Evolutionary conservation across 495 filamentous ascomycete species (phyloP), one percentile per base, ranked within the genome.

Genomic region (Daldinia bambusicola): DNA sequence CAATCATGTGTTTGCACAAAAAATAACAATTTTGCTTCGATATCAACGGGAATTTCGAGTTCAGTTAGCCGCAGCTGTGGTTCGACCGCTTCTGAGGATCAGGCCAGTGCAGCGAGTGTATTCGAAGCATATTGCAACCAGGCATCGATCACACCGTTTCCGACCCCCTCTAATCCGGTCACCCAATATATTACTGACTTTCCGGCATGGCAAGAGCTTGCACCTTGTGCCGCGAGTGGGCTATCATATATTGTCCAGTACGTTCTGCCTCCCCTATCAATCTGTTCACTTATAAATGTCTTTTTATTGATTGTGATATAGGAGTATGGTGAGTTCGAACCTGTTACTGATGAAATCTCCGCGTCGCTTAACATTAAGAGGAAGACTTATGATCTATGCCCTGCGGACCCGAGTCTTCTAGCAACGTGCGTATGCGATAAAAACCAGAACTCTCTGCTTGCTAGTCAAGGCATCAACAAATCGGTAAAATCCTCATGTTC

Each of bases 1-100:
- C 81, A 83, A 69, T 80, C 77, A 8, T 86, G 84, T 40, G 76
- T 83, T 32, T 86, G 84, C 73, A 83, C 82, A 55, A 82, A 86
- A 66, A 80, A 84, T 72, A 75, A 78, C 48, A 82, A 83, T 71
- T 76, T 79, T n/a, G 76, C 71, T 7, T 79, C 79, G 7, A 76
- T 86, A 56, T 72, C 76, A 30, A 71, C 75, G 4, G 69, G 40
- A 8, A 75, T 86, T 10, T 81, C 83, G 0, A 53, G 64, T 0
- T 80, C 76, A 3, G 69, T 86, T 26, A 78, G 72, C 60, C 74
- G 77, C 48, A 77, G 70, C 16, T 86, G 84, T 41, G 80, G 80
- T 6, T 70, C 74, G 13, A 80, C 78, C 0, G 83, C 83, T 0
- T 79, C 74, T n/a, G 82, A 81, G 6, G 83, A 86, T 55, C 80